Conservation (phyloP, 2,329 filamentous ascomycete genomes). For the Drechmeria coniospora region DNA sequence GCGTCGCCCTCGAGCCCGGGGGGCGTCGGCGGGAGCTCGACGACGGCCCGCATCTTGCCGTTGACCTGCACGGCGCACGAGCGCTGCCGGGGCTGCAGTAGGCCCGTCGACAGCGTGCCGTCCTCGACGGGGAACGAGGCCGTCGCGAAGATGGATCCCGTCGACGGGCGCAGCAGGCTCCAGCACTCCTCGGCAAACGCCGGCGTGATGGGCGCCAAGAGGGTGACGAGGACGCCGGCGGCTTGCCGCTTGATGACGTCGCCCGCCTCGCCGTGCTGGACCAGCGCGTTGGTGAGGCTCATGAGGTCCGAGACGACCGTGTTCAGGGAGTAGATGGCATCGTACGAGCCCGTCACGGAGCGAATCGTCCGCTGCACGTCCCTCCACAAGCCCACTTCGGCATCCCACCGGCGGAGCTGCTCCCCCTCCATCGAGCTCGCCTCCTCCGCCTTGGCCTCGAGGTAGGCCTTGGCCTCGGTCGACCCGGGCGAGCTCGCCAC, state of each 20-base stretch:
- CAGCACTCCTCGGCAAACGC: conserved; percentile 73
- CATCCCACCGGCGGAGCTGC: conserved; percentile 25
- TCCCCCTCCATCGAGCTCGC: conserved; percentile 15
- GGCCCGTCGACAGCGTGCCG: conserved; percentile 28
- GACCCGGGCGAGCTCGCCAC: conserved; percentile 7
- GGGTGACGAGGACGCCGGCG: conserved; percentile 42
- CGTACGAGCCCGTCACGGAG: conserved; percentile 53
- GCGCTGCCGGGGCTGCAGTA: conserved; percentile 34
- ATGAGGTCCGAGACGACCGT: conserved; percentile 74
- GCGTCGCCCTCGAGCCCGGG: conserved; percentile 23
- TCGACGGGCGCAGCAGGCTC: conserved; percentile 34
- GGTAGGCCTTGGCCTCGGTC: conserved; percentile 16
- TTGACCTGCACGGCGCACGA: conserved; percentile 62
- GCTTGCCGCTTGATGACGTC: conserved; percentile 31
- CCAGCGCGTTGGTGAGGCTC: conserved; percentile 57
- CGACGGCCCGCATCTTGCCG: conserved; percentile 56
- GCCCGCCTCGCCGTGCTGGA: conserved; percentile 26
- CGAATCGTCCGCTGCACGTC: conserved; percentile 51
- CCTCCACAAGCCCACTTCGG: conserved; percentile 41
- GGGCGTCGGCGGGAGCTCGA: conserved; percentile 43
- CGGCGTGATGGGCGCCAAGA: conserved; percentile 68
- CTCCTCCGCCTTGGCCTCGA: conserved; percentile 18
- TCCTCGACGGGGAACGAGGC: conserved; percentile 46
- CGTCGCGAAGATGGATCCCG: conserved; percentile 24
- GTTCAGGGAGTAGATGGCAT: conserved; percentile 62